A percentile compares a stretch with the other conserved stretches of the same genome.
These are phyloP conservation scores for Corrigiola litoralis DNA, from an alignment of 179 eudicot genomes.

Conservation along the genomic window DNA sequence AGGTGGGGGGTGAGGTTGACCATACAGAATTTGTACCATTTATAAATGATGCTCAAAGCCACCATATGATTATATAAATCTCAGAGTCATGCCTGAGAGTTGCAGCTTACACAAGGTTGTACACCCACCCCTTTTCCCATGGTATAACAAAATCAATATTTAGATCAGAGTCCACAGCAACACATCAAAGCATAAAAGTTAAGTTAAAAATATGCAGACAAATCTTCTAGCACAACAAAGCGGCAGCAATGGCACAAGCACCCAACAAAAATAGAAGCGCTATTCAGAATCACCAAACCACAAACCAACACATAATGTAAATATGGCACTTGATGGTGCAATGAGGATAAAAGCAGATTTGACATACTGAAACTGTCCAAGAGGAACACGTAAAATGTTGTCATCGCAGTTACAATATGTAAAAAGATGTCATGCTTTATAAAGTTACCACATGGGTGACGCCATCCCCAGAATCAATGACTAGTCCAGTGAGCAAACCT, in stretches of 20 bases:
- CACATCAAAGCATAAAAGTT: not conserved
- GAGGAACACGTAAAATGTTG: not conserved
- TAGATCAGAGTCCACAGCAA: not conserved
- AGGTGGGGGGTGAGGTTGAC: not conserved
- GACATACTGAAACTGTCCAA: not conserved
- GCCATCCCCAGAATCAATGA: conserved; percentile 98
- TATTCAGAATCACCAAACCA: not conserved
- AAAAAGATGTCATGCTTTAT: not conserved
- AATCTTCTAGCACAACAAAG: not conserved
- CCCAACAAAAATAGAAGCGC: not conserved
- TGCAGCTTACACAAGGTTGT: too few species aligned
- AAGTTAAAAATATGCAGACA: not conserved
- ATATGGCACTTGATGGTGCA: not conserved
- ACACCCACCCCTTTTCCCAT: too few species aligned
- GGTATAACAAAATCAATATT: not conserved
- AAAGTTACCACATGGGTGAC: conserved; percentile 94
- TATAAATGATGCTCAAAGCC: too few species aligned
- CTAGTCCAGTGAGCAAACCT: conserved; percentile 97
- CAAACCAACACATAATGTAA: not conserved
- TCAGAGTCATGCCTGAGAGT: too few species aligned
- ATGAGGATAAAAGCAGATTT: not conserved
- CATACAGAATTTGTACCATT: not conserved
- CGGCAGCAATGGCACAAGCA: not conserved
- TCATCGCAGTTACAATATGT: not conserved
- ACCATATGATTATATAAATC: too few species aligned